Evolutionary conservation across 148 eudicot genomes (phyloP), one percentile per base, ranked within the genome.

Genomic region (Rhododendron mucronatum): DNA sequence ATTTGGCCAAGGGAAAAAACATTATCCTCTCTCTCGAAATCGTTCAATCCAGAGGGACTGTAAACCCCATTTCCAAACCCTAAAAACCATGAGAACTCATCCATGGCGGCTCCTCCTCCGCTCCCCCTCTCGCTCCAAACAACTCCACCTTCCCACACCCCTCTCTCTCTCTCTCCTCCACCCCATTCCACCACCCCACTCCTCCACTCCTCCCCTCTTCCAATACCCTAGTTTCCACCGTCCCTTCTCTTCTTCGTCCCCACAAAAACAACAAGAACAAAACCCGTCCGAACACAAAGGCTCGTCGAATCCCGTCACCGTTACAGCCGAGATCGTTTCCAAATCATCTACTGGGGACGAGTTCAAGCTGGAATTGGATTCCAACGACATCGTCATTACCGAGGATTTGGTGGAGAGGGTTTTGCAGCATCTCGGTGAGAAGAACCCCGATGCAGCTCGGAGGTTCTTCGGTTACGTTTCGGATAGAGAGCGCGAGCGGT

Each of bases 81-180:
- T 65, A 55, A 61, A 59, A 83, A 45, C 48, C n/a, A 93, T 96
- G 99, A 94, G 93, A 86, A 91, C 91, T 90, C 96, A 94, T 41
- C 28, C 80, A 90, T 93, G 93, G 95, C 95, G 95, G 85, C 85
- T 94, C 47, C 93, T 96, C 59, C 94, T 87, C 84, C 90, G 89
- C 12, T 78, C 53, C 86, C 87, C 59, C 82, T 35, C 86, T 75
- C 89, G 50, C 12, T 83, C 92, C 28, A 78, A 87, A 21, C 50
- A 88, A 16, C 50, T 90, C 69, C 30, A 12, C 89, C 35, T 86
- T 74, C 69, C 90, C 84, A 81, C 88, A 81, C 80, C 86, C 45
- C 10, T 8, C 48, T 1, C 48, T 45, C 10, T 45, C 48, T 45
- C 48, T 45, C 48, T 45, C 61, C 39, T 86, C 89, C 87, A 90